phyloP scores from a whole-genome alignment of 306 rosid species.

The Dryas drummondii region DNA sequence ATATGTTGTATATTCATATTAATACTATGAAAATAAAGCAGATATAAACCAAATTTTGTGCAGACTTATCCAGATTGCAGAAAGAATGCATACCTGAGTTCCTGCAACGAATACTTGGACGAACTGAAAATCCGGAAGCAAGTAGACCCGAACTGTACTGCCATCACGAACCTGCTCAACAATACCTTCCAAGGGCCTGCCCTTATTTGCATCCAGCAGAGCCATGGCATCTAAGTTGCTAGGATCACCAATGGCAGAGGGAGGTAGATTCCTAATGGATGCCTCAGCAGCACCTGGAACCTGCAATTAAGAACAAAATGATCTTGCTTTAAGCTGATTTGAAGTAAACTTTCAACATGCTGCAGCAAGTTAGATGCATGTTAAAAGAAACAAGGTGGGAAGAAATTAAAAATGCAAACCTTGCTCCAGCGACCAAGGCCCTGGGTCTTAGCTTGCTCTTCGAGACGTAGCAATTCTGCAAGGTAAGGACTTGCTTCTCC shows the following conservation, averaged over 20 bases:
- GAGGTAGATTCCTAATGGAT: constrained; percentile 74
- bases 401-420: constrained; percentile 43
- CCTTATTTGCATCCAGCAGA: constrained; percentile 76
- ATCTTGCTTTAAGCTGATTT: background rate
- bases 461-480: constrained; percentile 66
- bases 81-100: constrained; percentile 57
- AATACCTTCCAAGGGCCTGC: constrained; percentile 75
- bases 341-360: background rate
- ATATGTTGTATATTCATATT: constrained; percentile 1
- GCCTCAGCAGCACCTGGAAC: constrained; percentile 79
- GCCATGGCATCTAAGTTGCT: constrained; percentile 81
- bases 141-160: constrained; percentile 74
- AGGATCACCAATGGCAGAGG: constrained; percentile 84
- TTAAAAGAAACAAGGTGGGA: background rate
- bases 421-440: constrained; percentile 96
- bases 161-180: constrained; percentile 98
- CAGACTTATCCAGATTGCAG: constrained; percentile 1
- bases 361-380: background rate
- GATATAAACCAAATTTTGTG: constrained; percentile 12
- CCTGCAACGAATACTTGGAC: constrained; percentile 94
- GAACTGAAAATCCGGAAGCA: constrained; percentile 93
- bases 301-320: constrained; percentile 46
- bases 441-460: constrained; percentile 85
- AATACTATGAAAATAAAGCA: background rate
- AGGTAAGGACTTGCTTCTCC: constrained; percentile 90